phyloP scores from a whole-genome alignment of 1,139 yeast genomes.

The Magnusiomyces magnusii region DNA sequence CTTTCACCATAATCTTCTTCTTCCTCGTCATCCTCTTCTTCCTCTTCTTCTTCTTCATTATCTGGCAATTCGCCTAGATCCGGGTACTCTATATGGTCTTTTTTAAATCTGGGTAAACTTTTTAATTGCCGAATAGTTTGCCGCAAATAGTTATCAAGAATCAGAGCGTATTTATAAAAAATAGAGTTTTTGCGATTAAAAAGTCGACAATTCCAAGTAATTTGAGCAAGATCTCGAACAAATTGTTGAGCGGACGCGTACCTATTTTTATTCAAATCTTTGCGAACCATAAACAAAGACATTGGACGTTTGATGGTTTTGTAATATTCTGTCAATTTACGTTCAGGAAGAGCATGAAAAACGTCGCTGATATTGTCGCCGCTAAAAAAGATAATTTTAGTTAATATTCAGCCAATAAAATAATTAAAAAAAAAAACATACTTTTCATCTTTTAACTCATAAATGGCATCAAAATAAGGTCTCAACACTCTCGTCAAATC shows the following conservation, averaged over 20 bases:
- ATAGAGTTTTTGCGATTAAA: constrained; percentile 66
- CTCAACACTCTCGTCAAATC: constrained; percentile 12
- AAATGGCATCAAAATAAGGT: constrained; percentile 31
- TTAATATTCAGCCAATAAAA: background rate
- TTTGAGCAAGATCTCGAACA: constrained; percentile 69
- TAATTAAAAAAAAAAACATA: constrained; percentile 4
- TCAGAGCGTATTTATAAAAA: constrained; percentile 63
- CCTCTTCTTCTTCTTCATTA: constrained; percentile 21
- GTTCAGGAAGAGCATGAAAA: constrained; percentile 42
- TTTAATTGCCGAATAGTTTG: constrained; percentile 49
- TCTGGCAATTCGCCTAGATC: constrained; percentile 64
- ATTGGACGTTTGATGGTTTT: constrained; percentile 42
- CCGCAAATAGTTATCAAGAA: constrained; percentile 55
- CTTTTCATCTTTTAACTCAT: constrained; percentile 27
- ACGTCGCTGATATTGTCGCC: constrained; percentile 33
- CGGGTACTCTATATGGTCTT: constrained; percentile 47
- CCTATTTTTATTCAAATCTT: constrained; percentile 43
- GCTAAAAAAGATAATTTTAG: constrained; percentile 15
- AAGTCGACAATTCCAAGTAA: constrained; percentile 82
- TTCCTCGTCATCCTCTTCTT: constrained; percentile 25
- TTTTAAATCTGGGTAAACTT: constrained; percentile 36
- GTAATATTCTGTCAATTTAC: constrained; percentile 40
- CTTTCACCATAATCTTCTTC: constrained; percentile 26
- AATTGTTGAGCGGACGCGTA: constrained; percentile 62
- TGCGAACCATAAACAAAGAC: constrained; percentile 38